Evolutionary conservation across 768 basidiomycete genomes (phyloP).

Genomic region (Roridomyces roridus): DNA sequence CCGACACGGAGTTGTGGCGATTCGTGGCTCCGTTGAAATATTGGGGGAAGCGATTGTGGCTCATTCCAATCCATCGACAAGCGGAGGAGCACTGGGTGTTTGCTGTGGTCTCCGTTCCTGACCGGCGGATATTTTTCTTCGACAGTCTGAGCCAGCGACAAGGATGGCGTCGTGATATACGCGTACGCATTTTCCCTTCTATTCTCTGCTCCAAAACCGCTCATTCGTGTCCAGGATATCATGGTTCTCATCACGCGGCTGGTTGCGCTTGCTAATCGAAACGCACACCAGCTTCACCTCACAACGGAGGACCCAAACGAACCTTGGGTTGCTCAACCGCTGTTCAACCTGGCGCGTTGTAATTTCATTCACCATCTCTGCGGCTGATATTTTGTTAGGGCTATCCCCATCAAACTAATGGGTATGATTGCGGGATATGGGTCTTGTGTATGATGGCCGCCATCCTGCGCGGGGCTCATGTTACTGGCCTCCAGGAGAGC

Average conservation of each 20-base stretch:
- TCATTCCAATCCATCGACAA: slow-evolving; percentile 41
- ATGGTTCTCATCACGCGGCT: slow-evolving; percentile 20
- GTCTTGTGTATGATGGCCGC: slow-evolving; percentile 24
- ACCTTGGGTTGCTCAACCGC: slow-evolving; percentile 16
- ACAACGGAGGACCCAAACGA: slow-evolving; percentile 10
- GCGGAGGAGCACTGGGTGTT: slow-evolving; percentile 38
- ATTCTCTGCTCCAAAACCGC: too few species aligned
- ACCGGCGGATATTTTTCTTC: slow-evolving; percentile 30
- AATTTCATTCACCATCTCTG: neutral
- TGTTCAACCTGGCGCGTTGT: neutral
- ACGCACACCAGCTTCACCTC: slow-evolving; percentile 9
- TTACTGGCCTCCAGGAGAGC: neutral
- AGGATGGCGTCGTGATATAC: slow-evolving; percentile 18
- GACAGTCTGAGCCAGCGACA: slow-evolving; percentile 33
- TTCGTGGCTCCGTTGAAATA: slow-evolving; percentile 20
- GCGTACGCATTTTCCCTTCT: too few species aligned
- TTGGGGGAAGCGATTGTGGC: slow-evolving; percentile 39
- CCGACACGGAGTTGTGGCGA: slow-evolving; percentile 31
- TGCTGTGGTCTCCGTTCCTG: slow-evolving; percentile 23
- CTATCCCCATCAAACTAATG: slow-evolving; percentile 9
- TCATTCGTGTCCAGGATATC: too few species aligned
- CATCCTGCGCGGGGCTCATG: slow-evolving; percentile 4
- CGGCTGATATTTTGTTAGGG: neutral
- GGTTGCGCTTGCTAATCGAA: slow-evolving; percentile 11
- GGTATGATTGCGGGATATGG: slow-evolving; percentile 25